phyloP scores from a whole-genome alignment of 2,329 filamentous ascomycete genomes.

The Penicillium sp. region DNA sequence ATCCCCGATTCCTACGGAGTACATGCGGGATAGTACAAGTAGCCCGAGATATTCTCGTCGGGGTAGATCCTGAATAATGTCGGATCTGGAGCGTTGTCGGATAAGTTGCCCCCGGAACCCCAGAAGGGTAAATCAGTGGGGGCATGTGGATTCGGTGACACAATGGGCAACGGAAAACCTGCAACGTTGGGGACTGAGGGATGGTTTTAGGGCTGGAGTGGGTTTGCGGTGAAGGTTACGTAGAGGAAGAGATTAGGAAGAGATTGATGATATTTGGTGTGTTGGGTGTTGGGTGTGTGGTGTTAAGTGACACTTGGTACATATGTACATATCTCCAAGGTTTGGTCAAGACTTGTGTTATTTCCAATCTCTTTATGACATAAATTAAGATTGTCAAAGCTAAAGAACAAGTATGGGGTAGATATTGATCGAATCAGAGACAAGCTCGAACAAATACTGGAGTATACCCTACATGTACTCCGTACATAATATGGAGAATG shows the following conservation, averaged over 20 bases:
- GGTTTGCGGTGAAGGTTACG: neutral
- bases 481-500: neutral
- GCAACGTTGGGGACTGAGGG: neutral
- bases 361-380: neutral
- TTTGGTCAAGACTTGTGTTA: neutral
- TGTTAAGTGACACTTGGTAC: neutral
- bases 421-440: neutral
- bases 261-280: neutral
- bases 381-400: neutral
- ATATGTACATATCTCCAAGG: neutral
- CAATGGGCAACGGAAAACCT: constrained; percentile 1
- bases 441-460: neutral
- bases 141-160: constrained; percentile 5
- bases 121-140: constrained; percentile 5
- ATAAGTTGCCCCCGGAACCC: constrained; percentile 6
- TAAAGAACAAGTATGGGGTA: neutral
- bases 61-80: neutral
- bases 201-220: neutral
- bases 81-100: neutral
- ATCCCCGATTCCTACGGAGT: neutral
- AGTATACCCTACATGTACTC: too few species aligned
- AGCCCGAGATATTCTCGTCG: constrained; percentile 2
- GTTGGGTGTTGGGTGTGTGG: neutral
- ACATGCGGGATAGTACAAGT: neutral
- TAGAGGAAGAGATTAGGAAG: neutral